Conservation (phyloP, 2,329 filamentous ascomycete genomes). For the Sporothrix mexicana region DNA sequence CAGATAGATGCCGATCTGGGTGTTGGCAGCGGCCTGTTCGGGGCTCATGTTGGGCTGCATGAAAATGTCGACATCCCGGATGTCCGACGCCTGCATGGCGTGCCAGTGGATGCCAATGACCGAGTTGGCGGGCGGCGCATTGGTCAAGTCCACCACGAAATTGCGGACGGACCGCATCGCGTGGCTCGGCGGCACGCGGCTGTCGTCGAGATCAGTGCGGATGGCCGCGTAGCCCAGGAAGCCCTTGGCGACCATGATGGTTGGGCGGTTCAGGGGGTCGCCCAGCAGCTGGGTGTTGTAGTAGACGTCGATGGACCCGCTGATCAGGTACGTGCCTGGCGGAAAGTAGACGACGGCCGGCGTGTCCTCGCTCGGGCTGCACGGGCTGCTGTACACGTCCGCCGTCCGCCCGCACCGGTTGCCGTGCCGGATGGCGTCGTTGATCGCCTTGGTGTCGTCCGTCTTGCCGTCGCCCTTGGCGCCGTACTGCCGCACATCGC, state of each 20-base stretch:
- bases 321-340: conserved; percentile 36
- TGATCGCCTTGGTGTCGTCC: conserved; percentile 75
- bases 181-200: conserved; percentile 43
- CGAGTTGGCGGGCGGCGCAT: neutral
- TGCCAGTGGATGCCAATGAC: conserved; percentile 29
- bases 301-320: conserved; percentile 33
- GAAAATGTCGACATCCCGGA: conserved; percentile 39
- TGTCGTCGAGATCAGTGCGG: neutral
- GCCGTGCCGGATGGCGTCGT: conserved; percentile 62
- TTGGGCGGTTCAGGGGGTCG: conserved; percentile 33
- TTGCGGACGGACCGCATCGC: conserved; percentile 45
- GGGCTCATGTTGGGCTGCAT: conserved; percentile 44
- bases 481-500: conserved; percentile 56
- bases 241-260: conserved; percentile 21
- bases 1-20: conserved; percentile 58
- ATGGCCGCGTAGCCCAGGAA: conserved; percentile 30
- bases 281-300: conserved; percentile 38
- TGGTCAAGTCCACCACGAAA: conserved; percentile 12
- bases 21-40: conserved; percentile 53
- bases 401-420: conserved; percentile 33
- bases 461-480: conserved; percentile 60
- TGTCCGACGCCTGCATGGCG: conserved; percentile 8
- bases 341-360: conserved; percentile 38
- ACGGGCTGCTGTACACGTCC: neutral
- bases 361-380: conserved; percentile 30